These are phyloP conservation scores for Soucietia sequanensis DNA, from an alignment of 805 yeast genomes.

Conservation along the genomic window DNA sequence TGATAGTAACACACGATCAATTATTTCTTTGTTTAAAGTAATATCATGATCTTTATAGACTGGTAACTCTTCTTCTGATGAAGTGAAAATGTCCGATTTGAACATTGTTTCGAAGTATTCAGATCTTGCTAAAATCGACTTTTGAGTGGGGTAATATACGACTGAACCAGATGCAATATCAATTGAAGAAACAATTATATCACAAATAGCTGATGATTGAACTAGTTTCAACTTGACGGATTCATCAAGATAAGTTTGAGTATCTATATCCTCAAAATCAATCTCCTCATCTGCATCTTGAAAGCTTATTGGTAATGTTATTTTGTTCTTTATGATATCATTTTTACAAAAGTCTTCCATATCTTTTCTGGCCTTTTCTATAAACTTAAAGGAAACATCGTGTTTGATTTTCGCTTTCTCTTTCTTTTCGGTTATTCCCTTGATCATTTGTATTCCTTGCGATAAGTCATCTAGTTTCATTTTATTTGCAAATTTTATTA, in stretches of 20 bases:
- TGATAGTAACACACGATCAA: constrained; percentile 12
- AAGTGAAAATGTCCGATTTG: constrained; percentile 37
- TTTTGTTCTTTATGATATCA: constrained; percentile 18
- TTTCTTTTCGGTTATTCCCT: constrained; percentile 17
- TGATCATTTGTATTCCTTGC: constrained; percentile 28
- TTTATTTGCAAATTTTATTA: constrained; percentile 30
- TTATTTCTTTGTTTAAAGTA: constrained; percentile 8
- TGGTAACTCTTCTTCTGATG: constrained; percentile 15
- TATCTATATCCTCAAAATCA: constrained; percentile 31
- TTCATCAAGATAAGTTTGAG: constrained; percentile 12
- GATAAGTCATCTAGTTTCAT: constrained; percentile 36
- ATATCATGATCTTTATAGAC: constrained; percentile 2
- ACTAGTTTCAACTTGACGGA: constrained; percentile 22
- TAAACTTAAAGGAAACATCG: constrained; percentile 27
- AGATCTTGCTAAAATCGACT: constrained; percentile 57
- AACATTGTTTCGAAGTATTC: constrained; percentile 68
- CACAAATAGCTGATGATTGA: constrained; percentile 37
- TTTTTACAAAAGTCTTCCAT: constrained; percentile 26
- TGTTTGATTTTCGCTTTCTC: constrained; percentile 28
- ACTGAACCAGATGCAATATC: constrained; percentile 23
- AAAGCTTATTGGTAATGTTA: constrained; percentile 5
- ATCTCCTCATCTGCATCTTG: constrained; percentile 19
- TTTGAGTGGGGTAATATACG: constrained; percentile 59
- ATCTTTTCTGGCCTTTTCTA: constrained; percentile 34
- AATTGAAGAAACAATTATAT: constrained; percentile 43